Conservation (phyloP, 192 early-diverging fungal species). For the Coemansia guatemalensis region DNA sequence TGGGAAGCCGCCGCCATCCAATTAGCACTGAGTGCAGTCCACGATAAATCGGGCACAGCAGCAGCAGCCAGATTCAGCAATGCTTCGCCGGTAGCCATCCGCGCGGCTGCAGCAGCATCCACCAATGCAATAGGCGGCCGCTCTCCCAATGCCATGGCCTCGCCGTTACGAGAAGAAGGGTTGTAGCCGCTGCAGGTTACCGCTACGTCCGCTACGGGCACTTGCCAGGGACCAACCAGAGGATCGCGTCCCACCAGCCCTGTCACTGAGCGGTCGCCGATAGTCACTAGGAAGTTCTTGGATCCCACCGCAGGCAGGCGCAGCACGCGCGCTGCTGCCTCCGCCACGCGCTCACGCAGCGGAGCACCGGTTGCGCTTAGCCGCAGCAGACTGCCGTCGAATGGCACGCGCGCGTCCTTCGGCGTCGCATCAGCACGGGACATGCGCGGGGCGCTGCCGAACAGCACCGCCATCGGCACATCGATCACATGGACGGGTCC, state of each 20-base stretch:
- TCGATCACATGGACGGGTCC: constrained; percentile 72
- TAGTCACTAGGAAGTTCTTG: constrained; percentile 97
- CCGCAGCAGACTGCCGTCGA: constrained; percentile 62
- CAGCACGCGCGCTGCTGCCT: constrained; percentile 76
- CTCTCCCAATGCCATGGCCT: constrained; percentile 99
- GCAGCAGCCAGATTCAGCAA: constrained; percentile 92
- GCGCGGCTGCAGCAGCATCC: constrained; percentile 82
- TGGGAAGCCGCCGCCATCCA: constrained; percentile 97
- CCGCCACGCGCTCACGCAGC: constrained; percentile 50
- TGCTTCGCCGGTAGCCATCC: constrained; percentile 96
- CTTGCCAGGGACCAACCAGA: constrained; percentile 99
- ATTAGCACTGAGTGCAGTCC: constrained; percentile 90
- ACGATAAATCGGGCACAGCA: constrained; percentile 66
- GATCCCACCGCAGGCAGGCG: constrained; percentile 85
- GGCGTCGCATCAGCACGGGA: constrained; percentile 68
- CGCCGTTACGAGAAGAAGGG: constrained; percentile 64
- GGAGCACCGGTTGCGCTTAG: constrained; percentile 56
- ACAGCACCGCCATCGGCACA: constrained; percentile 92
- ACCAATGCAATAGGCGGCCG: constrained; percentile 85
- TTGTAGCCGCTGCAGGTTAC: constrained; percentile 77
- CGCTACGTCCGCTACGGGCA: constrained; percentile 96
- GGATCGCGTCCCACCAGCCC: constrained; percentile 96
- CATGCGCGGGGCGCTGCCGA: constrained; percentile 98
- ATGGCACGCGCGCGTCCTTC: constrained; percentile 48
- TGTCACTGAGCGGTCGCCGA: constrained; percentile 95